Evolutionary conservation across 225 moss, liverwort and hornwort genomes (phyloP), one percentile per base, ranked within the genome.

Genomic region (Sphagnum tenellum): DNA sequence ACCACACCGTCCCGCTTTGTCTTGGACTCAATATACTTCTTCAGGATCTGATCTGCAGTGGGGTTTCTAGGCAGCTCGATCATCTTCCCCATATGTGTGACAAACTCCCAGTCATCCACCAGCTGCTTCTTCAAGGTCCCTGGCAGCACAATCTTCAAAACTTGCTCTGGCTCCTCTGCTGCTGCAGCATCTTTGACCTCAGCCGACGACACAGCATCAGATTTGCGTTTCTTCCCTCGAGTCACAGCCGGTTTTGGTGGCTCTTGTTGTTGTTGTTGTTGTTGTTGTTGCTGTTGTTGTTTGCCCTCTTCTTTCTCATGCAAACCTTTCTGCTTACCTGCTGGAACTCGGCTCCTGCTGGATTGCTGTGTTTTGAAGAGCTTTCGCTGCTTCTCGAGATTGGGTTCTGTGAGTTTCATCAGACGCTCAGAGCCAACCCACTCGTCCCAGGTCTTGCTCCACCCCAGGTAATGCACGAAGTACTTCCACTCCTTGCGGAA

Each of bases 391-490:
- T 77, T 84, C 61, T 90, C 93, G 67, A 90, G 57, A 71, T 98
- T 98, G n/a, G 70, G 76, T 60, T 89, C 93, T 46, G 93, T 90
- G 3, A 85, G 72, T 66, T 88, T 85, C 96, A 98, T 90, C 54
- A 98, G 79, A 50, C 93, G 89, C 60, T 85, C 83, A 53, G 89
- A 78, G 46, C 88, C 87, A 49, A 98, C 93, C 96, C 96, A 93
- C 69, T 98, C 96, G 75, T 96, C 92, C 96, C 92, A 96, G 72
- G 82, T 90, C 85, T 92, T 88, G 81, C 88, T 92, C 96, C 92
- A 88, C 55, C 89, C 96, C 57, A 96, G 81, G 62, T 96, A 96
- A 74, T 96, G 92, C 67, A 96, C 96, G 46, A 90, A 92, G 64
- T 92, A 96, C 63, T 86, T 90, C 96, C 96, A 98, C 65, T 93